Evolutionary conservation across 192 early-diverging fungal genomes (phyloP), one percentile per base, ranked within the genome.

Genomic region (Lunasporangiospora selenospora): DNA sequence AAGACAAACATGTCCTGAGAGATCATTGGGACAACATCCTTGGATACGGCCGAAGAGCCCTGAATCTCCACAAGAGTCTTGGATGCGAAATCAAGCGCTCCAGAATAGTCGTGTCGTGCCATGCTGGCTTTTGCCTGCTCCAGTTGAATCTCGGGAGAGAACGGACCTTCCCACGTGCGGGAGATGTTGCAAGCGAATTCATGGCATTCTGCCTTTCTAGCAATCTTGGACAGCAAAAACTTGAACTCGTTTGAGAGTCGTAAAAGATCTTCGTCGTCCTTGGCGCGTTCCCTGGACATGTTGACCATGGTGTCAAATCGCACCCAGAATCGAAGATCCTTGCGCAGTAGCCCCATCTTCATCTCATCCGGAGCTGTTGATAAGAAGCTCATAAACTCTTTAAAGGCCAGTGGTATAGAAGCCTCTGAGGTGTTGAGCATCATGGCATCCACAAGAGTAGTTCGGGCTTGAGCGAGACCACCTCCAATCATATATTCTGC

Each of bases 181-280:
- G 69, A 54, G 16, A 73, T 73, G 30, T 53, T 62, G 29, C 69
- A 36, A 1, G 69, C 69, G 53, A 63, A 73, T 15, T 63, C 53
- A 30, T 73, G 69, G 32, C 69, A 73, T 16, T 73, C 69, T 1
- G 59, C 52, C 16, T 55, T 37, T 6, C 69, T 48, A 6, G 69
- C 69, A 24, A 73, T 46, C 49, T 73, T 73, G 26, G 60, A 73
- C 4, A 73, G 61, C 23, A 73, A 44, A 21, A 58, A 73, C 36
- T 73, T 73, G 49, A 73, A 73, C 38, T 57, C 60, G 49, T 73
- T 73, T 6, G 60, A 55, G 45, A 63, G 69, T 23, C 56, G 57
- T 4, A 48, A 21, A 7, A 73, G 42, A 3, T 31, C n/a, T 0
- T 45, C 16, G 16, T 58, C 50, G 0, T 50, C 43, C 29, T 41